A percentile compares a stretch with the other conserved stretches of the same genome.
Conservation (phyloP, 768 basidiomycete genomes). For the Mycena polygramma region DNA sequence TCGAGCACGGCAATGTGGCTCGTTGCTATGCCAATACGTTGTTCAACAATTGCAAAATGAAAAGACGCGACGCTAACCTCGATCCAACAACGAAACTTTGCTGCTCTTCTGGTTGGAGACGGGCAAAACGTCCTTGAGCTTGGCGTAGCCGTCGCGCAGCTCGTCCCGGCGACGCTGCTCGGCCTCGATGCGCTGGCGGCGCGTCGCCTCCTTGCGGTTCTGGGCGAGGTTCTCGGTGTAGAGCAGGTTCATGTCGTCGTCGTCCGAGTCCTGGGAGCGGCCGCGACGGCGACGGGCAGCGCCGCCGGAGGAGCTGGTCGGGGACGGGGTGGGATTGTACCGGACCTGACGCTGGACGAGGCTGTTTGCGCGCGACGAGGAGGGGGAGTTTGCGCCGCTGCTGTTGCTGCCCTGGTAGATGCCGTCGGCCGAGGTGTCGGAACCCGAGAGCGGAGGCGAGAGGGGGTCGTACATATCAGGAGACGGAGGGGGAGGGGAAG, state of each 20-base stretch:
- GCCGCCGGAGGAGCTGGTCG: slow-evolving; percentile 77
- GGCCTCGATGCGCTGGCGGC: slow-evolving; percentile 89
- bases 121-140: slow-evolving; percentile 89
- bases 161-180: slow-evolving; percentile 92
- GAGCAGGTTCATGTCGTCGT: slow-evolving; percentile 77
- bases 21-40: slow-evolving; percentile 63
- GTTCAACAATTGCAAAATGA: slow-evolving; percentile 1
- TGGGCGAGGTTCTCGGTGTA: slow-evolving; percentile 80
- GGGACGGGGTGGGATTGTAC: slow-evolving; percentile 88
- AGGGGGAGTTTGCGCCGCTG: slow-evolving; percentile 82
- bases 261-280: slow-evolving; percentile 84
- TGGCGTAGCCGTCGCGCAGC: slow-evolving; percentile 89
- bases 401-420: slow-evolving; percentile 84
- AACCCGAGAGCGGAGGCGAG: slow-evolving; percentile 89
- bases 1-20: slow-evolving; percentile 83
- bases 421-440: slow-evolving; percentile 89
- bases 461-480: slow-evolving; percentile 88
- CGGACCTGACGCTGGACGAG: slow-evolving; percentile 82
- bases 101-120: slow-evolving; percentile 92
- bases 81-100: slow-evolving; percentile 89
- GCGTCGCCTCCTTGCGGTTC: slow-evolving; percentile 86
- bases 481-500: slow-evolving; percentile 82
- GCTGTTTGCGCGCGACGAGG: slow-evolving; percentile 80
- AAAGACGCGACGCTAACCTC: slow-evolving; percentile 65
- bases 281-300: slow-evolving; percentile 67